Evolutionary conservation across 1,284 basidiomycete genomes (phyloP), one percentile per base, ranked within the genome.

Genomic region (Malassezia dermatis): DNA sequence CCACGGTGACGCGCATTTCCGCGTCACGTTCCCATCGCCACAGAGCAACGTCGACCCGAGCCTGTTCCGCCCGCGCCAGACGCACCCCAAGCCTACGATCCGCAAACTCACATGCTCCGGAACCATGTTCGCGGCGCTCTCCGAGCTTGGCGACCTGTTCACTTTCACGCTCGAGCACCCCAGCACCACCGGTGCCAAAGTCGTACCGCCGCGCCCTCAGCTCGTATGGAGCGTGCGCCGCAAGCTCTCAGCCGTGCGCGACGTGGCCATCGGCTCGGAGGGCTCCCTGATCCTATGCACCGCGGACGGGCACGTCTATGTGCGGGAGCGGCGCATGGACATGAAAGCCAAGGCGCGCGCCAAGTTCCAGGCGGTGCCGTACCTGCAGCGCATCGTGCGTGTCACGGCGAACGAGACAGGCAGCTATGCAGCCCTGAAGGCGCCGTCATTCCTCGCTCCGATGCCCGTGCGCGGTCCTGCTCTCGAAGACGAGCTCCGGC

Each of bases 281-380:
- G 89, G 90, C 2, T 83, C 86, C 7, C 82, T 96, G 65, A 85
- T 95, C 66, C 81, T 96, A 39, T 94, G 89, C 76, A 96, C 93
- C 0, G 84, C 86, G 63, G 90, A 90, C 1, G 93, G 93, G 0
- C 90, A 96, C 65, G 90, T 95, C 27, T 96, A 88, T 67, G 81
- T 91, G 51, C 65, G 60, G 32, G 66, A 56, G 23, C 61, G 61
- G 31, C 52, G 61, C 19, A 48, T 51, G 15, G 62, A 66, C 8
- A 52, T 39, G 11, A 28, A 52, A n/a, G 56, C 34, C 52, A 65
- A 64, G 41, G 51, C 56, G 1, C 63, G 62, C 28, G 62, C 61
- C 27, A 73, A 87, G 77, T 96, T 93, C 72, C 82, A 84, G 48
- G 82, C 84, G 13, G 78, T 95, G 0, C 85, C 86, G 0, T 84